Evolutionary conservation across 495 filamentous ascomycete species (phyloP).

Genomic region (Podospora pseudoanserina): DNA sequence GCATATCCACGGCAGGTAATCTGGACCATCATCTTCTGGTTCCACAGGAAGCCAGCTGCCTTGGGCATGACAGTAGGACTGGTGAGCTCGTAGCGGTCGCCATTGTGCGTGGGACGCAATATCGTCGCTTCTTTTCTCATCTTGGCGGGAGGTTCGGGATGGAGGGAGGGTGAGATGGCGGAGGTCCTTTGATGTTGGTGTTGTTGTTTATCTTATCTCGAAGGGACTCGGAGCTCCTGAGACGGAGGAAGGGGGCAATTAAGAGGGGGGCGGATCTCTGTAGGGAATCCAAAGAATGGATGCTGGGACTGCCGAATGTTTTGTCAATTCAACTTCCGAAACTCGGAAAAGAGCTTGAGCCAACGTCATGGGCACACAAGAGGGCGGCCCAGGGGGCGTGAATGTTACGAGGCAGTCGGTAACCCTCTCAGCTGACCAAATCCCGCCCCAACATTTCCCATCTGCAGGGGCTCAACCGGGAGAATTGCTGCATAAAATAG

Average conservation of each 20-base stretch:
- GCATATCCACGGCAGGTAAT: constrained; percentile 55
- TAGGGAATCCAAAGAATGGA: neutral
- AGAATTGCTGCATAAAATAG: constrained; percentile 31
- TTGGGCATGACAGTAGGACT: constrained; percentile 55
- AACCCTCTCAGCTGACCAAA: constrained; percentile 30
- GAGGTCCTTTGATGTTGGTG: constrained; percentile 11
- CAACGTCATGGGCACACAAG: constrained; percentile 21
- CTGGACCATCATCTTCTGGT: constrained; percentile 59
- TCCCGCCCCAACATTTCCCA: constrained; percentile 25
- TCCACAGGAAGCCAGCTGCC: constrained; percentile 56
- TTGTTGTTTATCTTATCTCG: constrained; percentile 9
- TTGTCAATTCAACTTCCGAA: constrained; percentile 7
- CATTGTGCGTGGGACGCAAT: constrained; percentile 46
- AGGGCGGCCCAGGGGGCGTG: constrained; percentile 14
- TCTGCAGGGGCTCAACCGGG: constrained; percentile 29
- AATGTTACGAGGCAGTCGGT: constrained; percentile 5
- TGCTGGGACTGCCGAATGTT: constrained; percentile 6
- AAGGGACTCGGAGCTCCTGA: neutral
- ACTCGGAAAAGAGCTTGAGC: constrained; percentile 16
- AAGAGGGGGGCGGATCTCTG: neutral
- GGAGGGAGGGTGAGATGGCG: neutral
- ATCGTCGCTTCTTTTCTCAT: constrained; percentile 33
- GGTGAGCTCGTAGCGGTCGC: constrained; percentile 52
- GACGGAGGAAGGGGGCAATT: neutral
- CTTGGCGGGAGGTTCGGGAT: constrained; percentile 12